Evolutionary conservation across 2,329 filamentous ascomycete genomes (phyloP), one percentile per base, ranked within the genome.

Genomic region (Coniella vitis): DNA sequence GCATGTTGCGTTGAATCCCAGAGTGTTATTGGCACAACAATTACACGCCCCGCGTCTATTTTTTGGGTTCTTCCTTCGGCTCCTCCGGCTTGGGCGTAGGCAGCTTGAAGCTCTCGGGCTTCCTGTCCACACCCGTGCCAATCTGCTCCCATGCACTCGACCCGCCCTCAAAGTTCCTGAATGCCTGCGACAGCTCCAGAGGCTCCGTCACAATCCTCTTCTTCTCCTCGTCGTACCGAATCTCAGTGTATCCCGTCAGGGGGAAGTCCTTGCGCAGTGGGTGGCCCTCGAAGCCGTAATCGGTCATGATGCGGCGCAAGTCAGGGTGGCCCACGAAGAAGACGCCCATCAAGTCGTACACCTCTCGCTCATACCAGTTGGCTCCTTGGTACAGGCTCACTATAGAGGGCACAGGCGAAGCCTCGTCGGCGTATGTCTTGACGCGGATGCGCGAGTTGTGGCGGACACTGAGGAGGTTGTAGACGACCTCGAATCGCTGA

Each of bases 131-230:
- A 60, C 91, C 91, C 54, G 78, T 57, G 52, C 78, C 80, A 55
- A 84, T 69, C 57, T 77, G 81, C 72, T 83, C 81, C 81, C 80
- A 84, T 13, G 78, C 78, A 56, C 83, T 82, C 40, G 82, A 83
- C 49, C 90, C 89, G 54, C 90, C 90, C 72, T 96, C 90, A 64
- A 98, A 98, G 74, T 98, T 97, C 60, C 93, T 84, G 83, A 94
- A 98, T 7, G 94, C 93, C 71, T 98, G 93, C 13, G 93, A 97
- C 69, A 98, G 79, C 75, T 98, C 93, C 43, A 98, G 76, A 36
- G 94, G 93, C 76, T 98, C 94, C 29, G 94, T 91, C 53, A 98
- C 91, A 65, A 98, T 96, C 55, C 93, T 83, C 83, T 98, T 98
- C 87, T 96, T 98, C 79, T 98, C 94, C 73, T 98, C 93, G 59